phyloP scores from a whole-genome alignment of 306 rosid species.

The Ochetophila trinervis region DNA sequence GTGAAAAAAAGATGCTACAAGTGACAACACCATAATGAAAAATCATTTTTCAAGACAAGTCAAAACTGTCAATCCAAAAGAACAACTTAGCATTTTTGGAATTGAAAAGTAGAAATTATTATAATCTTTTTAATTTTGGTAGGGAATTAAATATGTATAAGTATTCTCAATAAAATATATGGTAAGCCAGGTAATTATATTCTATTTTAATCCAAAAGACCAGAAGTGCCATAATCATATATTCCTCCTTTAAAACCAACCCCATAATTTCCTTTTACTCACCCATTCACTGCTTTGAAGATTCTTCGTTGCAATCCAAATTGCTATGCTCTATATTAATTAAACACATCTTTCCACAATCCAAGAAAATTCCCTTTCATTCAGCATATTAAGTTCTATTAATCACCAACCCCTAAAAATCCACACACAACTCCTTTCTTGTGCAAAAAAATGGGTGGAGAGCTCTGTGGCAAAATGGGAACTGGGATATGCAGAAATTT shows the following conservation, averaged over 20 bases:
- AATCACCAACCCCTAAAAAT: too few species aligned
- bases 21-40: background rate
- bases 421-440: too few species aligned
- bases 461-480: constrained; percentile 40
- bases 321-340: background rate
- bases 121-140: background rate
- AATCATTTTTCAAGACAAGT: background rate
- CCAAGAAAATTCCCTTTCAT: constrained; percentile 29
- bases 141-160: too few species aligned
- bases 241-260: background rate
- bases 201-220: constrained; percentile 1
- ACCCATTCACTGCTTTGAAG: background rate
- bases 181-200: constrained; percentile 19
- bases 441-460: constrained; percentile 43
- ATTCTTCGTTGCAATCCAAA: too few species aligned
- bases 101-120: background rate
- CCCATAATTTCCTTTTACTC: background rate
- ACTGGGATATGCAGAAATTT: constrained; percentile 20
- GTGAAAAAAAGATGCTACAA: too few species aligned
- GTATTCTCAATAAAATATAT: background rate
- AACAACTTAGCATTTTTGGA: background rate
- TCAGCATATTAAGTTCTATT: constrained; percentile 1
- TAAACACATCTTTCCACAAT: constrained; percentile 23
- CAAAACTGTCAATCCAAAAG: background rate
- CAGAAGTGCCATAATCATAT: constrained; percentile 23